Conservation (phyloP, 257 asterid genomes). For the Capsicum pubescens region DNA sequence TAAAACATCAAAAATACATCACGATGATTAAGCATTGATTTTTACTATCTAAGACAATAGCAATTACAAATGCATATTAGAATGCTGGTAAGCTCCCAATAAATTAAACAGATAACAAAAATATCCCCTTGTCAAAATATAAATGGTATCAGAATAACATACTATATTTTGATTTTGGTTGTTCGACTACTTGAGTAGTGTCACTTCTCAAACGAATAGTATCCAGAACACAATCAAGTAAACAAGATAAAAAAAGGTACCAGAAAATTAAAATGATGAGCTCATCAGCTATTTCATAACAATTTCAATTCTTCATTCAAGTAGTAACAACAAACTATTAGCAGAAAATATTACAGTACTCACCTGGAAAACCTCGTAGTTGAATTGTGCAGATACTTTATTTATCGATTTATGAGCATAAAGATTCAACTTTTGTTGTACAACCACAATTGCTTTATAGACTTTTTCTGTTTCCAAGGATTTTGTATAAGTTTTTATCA, state of each 20-base stretch:
- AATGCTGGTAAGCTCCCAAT: no score
- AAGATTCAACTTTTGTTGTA: constrained; percentile 79
- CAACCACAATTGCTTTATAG: constrained; percentile 67
- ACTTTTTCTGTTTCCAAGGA: constrained; percentile 76
- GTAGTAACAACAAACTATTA: background rate
- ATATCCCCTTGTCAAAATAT: no score
- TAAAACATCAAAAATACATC: constrained; percentile 25
- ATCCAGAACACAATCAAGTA: background rate
- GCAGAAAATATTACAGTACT: background rate
- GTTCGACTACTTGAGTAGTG: no score
- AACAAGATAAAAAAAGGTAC: background rate
- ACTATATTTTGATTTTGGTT: no score
- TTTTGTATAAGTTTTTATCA: constrained; percentile 68
- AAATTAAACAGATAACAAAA: no score
- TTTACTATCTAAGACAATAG: no score
- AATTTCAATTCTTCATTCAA: background rate
- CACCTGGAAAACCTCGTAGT: constrained; percentile 86
- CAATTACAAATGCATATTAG: no score
- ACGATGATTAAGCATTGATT: background rate
- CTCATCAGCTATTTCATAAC: background rate
- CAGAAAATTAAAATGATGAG: background rate
- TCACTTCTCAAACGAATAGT: no score
- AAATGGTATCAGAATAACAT: no score
- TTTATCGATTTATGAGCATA: constrained; percentile 55
- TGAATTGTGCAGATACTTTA: constrained; percentile 63